Evolutionary conservation across 768 basidiomycete species (phyloP), one percentile per base, ranked within the genome.

Genomic region (Mycena chlorophos): DNA sequence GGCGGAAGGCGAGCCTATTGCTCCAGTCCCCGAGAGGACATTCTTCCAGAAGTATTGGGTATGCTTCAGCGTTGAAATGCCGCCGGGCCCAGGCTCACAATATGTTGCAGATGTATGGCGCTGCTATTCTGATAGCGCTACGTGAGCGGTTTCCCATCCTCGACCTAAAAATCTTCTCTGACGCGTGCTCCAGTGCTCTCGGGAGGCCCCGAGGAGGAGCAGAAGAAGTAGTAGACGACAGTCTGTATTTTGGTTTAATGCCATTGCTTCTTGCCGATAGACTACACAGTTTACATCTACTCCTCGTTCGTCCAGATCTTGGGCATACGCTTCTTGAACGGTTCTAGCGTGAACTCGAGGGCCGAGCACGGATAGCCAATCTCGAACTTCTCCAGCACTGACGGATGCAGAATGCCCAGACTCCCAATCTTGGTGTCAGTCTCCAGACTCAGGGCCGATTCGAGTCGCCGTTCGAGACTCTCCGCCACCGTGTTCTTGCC

Each of bases 381-480:
- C 71, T 98, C 95, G 71, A 96, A 99, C 67, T 92, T 94, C 64
- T 86, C 84, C 54, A 99, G 76, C 3, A 98, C 97, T 5, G 75
- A 82, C 8, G 97, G 97, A 71, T 99, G 96, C 49, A 99, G 76
- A 63, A 98, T 91, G 26, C 97, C 97, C 55, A 99, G 75, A n/a
- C 78, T 83, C 39, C 97, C 97, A 60, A 99, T 89, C 58, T 81
- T 78, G 28, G 86, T 67, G 71, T 98, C 97, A 51, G 72, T 65
- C 3, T 71, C 65, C 51, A 73, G 60, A 58, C 70, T 63, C 22
- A 83, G 66, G 27, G 72, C 74, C 6, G 78, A 66, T 58, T 81
- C 75, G 62, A 87, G 72, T 26, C 71, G 72, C 49, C 77, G 70
- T 64, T 76, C 75, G 40, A 80, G 62, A 19, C 45, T 46, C 4